Percentiles rank a stretch among this genome's conserved stretches.
These are phyloP conservation scores for Fusarium sororula DNA, from an alignment of 2,329 filamentous ascomycete genomes.

Conservation along the genomic window DNA sequence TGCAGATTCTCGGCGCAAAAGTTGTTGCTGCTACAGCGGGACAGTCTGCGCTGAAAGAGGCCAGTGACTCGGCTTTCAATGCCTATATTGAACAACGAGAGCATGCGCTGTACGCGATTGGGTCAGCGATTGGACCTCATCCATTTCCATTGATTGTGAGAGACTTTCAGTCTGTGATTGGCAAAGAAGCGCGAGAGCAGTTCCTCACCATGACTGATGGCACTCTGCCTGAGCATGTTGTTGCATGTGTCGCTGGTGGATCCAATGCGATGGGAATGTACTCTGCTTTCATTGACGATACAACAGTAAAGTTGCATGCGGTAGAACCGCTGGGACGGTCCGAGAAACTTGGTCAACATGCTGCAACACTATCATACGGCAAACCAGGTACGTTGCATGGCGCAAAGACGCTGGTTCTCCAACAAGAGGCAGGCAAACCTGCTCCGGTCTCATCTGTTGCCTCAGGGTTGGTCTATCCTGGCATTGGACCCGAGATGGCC, in stretches of 20 bases:
- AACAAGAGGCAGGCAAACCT: neutral
- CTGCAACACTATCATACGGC: slow-evolving; percentile 2
- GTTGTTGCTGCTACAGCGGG: neutral
- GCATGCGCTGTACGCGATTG: slow-evolving; percentile 2
- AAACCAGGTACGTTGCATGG: neutral
- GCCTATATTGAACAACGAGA: neutral
- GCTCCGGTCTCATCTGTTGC: neutral
- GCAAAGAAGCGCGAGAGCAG: neutral
- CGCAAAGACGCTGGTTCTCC: slow-evolving; percentile 4
- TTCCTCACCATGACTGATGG: neutral
- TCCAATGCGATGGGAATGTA: slow-evolving; percentile 7
- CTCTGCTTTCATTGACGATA: neutral
- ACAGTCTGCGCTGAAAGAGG: slow-evolving; percentile 7
- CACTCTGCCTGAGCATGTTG: neutral
- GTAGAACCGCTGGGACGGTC: slow-evolving; percentile 1
- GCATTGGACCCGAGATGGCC: neutral
- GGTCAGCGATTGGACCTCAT: slow-evolving; percentile 2
- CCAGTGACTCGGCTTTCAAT: slow-evolving; percentile 4
- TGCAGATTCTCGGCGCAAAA: neutral
- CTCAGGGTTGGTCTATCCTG: neutral
- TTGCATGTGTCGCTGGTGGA: slow-evolving; percentile 9
- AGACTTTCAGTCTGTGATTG: slow-evolving; percentile 14
- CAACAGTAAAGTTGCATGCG: neutral
- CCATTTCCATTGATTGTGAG: slow-evolving; percentile 4
- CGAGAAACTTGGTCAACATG: neutral